Conservation (phyloP, 2,329 filamentous ascomycete genomes). For the Clonostachys byssicola region DNA sequence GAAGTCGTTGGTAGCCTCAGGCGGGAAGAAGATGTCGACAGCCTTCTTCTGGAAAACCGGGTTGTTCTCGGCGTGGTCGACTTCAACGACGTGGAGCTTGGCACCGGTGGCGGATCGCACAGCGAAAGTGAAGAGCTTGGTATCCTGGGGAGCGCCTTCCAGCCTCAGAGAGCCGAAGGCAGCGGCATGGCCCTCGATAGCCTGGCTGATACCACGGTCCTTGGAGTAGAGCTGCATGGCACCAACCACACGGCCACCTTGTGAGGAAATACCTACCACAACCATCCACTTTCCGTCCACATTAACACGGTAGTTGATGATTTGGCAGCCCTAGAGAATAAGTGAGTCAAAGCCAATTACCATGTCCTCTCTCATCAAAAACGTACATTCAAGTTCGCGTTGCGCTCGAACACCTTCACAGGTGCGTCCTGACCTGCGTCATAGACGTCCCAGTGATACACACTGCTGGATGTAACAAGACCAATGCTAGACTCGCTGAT, state of each 20-base stretch:
- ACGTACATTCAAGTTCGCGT: constrained; percentile 80
- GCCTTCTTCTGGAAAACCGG: constrained; percentile 91
- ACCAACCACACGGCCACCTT: constrained; percentile 88
- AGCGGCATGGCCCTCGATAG: constrained; percentile 95
- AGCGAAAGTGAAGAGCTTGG: constrained; percentile 95
- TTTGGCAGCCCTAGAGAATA: constrained; percentile 75
- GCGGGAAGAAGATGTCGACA: constrained; percentile 95
- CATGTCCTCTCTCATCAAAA: background rate
- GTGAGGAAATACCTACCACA: constrained; percentile 90
- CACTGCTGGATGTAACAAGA: constrained; percentile 82
- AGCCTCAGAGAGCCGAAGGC: constrained; percentile 87
- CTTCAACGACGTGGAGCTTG: constrained; percentile 96
- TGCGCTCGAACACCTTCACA: constrained; percentile 91
- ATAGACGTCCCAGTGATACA: constrained; percentile 98
- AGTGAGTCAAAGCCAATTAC: background rate
- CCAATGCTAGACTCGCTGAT: constrained; percentile 85
- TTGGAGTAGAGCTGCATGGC: constrained; percentile 97
- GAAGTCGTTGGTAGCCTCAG: constrained; percentile 94
- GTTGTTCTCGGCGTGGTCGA: constrained; percentile 88
- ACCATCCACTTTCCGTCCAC: constrained; percentile 98
- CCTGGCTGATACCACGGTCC: constrained; percentile 93
- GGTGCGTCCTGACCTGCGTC: constrained; percentile 75
- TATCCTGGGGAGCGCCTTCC: constrained; percentile 84
- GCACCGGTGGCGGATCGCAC: constrained; percentile 85
- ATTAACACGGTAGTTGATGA: constrained; percentile 98